A percentile compares a stretch with the other conserved stretches of the same genome.
Conservation (phyloP, 2,329 filamentous ascomycete species). For the Phialemonium atrogriseum region DNA sequence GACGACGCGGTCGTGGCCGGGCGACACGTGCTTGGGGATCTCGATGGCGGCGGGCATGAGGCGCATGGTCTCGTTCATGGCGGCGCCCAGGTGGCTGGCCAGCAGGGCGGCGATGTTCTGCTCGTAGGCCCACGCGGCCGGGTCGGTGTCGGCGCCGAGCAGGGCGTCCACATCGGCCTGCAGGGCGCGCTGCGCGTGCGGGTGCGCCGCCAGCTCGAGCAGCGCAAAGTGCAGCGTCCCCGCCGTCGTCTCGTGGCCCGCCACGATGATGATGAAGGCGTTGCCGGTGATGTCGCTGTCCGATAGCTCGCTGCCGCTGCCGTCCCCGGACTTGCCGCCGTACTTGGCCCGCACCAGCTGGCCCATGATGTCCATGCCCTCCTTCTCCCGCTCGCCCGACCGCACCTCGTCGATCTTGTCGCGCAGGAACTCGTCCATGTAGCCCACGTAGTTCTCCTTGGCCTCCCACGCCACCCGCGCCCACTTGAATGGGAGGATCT, state of each 20-base stretch:
- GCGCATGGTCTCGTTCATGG: slow-evolving; percentile 71
- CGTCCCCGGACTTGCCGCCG: slow-evolving; percentile 14
- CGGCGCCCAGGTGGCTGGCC: slow-evolving; percentile 61
- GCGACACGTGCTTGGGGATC: slow-evolving; percentile 59
- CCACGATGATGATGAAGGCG: slow-evolving; percentile 59
- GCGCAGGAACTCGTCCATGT: slow-evolving; percentile 61
- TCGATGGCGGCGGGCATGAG: slow-evolving; percentile 62
- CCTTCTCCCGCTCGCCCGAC: slow-evolving; percentile 22
- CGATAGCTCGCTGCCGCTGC: slow-evolving; percentile 26
- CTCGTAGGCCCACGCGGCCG: slow-evolving; percentile 64
- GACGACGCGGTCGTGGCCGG: slow-evolving; percentile 45
- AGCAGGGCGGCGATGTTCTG: slow-evolving; percentile 56
- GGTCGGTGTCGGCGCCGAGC: slow-evolving; percentile 44
- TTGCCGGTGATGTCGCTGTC: slow-evolving; percentile 66
- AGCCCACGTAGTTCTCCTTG: slow-evolving; percentile 55
- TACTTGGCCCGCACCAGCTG: slow-evolving; percentile 38
- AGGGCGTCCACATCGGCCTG: slow-evolving; percentile 63
- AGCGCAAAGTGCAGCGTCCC: slow-evolving; percentile 67
- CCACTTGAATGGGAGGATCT: slow-evolving; percentile 38
- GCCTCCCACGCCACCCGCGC: slow-evolving; percentile 45
- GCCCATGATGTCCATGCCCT: slow-evolving; percentile 45
- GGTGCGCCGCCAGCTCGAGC: slow-evolving; percentile 58
- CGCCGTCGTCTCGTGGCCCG: slow-evolving; percentile 75
- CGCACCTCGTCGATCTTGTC: slow-evolving; percentile 43
- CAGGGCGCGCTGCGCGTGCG: slow-evolving; percentile 53